Evolutionary conservation across 306 rosid genomes (phyloP).

Genomic region (Citrullus amarus): DNA sequence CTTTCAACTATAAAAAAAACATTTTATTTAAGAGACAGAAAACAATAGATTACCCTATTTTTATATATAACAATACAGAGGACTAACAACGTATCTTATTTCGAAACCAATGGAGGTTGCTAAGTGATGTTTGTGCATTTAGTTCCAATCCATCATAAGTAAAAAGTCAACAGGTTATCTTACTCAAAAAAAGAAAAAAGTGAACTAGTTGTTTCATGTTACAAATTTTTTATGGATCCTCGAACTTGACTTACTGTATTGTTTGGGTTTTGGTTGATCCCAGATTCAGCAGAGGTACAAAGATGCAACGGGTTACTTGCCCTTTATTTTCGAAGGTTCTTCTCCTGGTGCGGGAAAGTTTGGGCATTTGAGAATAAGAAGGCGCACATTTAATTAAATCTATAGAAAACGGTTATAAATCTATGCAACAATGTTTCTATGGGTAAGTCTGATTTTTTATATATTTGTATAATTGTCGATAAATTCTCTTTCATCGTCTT

Average conservation of each 20-base stretch:
- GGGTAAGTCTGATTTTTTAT: neutral
- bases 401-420: neutral
- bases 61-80: too few relatives aligned
- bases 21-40: too few relatives aligned
- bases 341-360: conserved; percentile 91
- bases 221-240: neutral
- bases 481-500: too few relatives aligned
- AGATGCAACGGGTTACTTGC: conserved; percentile 69
- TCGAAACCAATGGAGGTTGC: too few relatives aligned
- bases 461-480: neutral
- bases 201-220: too few relatives aligned
- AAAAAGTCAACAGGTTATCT: too few relatives aligned
- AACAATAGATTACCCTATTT: too few relatives aligned
- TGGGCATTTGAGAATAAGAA: conserved; percentile 54
- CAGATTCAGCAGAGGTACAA: conserved; percentile 85
- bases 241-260: neutral
- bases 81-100: too few relatives aligned
- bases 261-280: conserved; percentile 6
- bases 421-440: neutral
- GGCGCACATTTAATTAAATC: conserved; percentile 12
- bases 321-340: conserved; percentile 77
- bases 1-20: too few relatives aligned
- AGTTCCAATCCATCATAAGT: too few relatives aligned
- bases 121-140: too few relatives aligned
- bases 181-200: too few relatives aligned